A percentile compares a stretch with the other conserved stretches of the same genome.
phyloP scores from a whole-genome alignment of 2,329 filamentous ascomycete species.

The Sordariomycetes sp. region DNA sequence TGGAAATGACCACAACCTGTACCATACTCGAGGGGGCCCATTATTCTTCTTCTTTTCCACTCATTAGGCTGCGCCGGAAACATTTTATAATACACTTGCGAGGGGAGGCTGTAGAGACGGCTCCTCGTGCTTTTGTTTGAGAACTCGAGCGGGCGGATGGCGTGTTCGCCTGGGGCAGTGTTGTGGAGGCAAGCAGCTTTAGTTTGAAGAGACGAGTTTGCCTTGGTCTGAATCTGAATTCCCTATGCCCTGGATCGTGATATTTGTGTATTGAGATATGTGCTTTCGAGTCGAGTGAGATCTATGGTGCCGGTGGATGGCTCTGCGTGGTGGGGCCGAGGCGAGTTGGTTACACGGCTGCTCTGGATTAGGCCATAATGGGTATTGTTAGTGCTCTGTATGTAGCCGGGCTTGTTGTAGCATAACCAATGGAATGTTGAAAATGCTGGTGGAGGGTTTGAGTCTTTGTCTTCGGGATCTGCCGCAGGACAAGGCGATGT shows the following conservation, averaged over 20 bases:
- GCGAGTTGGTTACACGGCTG: not conserved
- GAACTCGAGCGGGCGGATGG: not conserved
- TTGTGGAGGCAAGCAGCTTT: not conserved
- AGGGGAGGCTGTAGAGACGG: not conserved
- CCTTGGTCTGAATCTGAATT: not conserved
- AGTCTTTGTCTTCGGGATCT: not conserved
- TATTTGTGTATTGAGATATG: not conserved
- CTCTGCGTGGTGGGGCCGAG: not conserved
- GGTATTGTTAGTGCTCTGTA: not conserved
- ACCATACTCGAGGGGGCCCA: not conserved
- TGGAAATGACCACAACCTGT: not conserved
- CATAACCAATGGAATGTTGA: not conserved
- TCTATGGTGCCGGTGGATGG: not conserved
- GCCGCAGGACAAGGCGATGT: not conserved
- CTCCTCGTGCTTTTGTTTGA: not conserved
- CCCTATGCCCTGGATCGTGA: not conserved
- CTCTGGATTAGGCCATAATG: not conserved
- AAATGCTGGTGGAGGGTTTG: not conserved
- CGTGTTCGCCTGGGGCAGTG: not conserved
- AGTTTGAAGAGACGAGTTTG: not conserved
- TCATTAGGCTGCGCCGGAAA: not conserved
- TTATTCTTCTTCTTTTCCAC: no score
- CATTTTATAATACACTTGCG: not conserved
- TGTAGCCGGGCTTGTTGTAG: not conserved
- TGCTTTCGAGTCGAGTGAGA: not conserved